phyloP scores from a whole-genome alignment of 2,329 filamentous ascomycete species.

The Aureobasidium mangrovei region DNA sequence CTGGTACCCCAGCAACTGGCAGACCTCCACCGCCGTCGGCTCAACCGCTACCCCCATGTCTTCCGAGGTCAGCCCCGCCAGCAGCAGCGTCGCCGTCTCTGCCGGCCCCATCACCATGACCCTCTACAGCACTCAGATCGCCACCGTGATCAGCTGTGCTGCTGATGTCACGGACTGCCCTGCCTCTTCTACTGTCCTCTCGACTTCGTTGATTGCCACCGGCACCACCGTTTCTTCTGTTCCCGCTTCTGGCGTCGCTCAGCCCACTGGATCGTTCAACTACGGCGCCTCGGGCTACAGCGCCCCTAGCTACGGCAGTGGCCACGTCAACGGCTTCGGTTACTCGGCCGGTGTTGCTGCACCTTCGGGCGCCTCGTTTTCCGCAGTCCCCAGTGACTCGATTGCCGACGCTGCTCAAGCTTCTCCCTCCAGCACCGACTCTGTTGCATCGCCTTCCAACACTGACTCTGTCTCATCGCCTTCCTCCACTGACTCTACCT shows the following conservation, averaged over 20 bases:
- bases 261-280: neutral
- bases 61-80: neutral
- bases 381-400: constrained; percentile 13
- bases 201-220: neutral
- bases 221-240: neutral
- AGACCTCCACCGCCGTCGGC: neutral
- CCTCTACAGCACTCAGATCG: constrained; percentile 14
- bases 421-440: constrained; percentile 31
- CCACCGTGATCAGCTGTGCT: constrained; percentile 15
- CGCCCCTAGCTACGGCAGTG: neutral
- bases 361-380: constrained; percentile 7
- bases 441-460: constrained; percentile 29
- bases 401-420: constrained; percentile 33
- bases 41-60: neutral
- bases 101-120: constrained; percentile 14
- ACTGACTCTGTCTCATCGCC: constrained; percentile 13
- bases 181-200: constrained; percentile 6
- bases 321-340: neutral
- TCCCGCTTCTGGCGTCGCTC: neutral
- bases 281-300: neutral
- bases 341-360: neutral
- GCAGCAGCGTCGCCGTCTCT: neutral
- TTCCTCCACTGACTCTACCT: neutral
- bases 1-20: constrained; percentile 8
- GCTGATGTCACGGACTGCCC: constrained; percentile 14